Percentiles rank a stretch among this genome's conserved stretches.
phyloP scores from a whole-genome alignment of 768 basidiomycete genomes.

The Podaxis sp. region DNA sequence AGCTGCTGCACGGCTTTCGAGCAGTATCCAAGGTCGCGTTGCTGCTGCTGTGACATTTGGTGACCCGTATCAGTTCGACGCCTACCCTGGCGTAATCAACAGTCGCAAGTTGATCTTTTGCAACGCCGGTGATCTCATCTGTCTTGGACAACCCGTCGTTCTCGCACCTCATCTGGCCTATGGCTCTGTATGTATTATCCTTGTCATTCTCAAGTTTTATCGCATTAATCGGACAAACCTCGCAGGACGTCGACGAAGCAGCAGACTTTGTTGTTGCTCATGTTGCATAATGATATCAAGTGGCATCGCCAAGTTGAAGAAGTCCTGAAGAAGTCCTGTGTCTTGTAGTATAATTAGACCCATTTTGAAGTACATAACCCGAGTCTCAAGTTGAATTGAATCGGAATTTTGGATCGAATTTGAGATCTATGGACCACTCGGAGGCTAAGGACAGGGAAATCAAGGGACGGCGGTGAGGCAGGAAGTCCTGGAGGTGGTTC shows the following conservation, averaged over 20 bases:
- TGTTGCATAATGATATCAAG: not conserved
- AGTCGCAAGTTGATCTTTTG: slow-evolving; percentile 28
- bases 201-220: not conserved
- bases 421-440: not conserved
- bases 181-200: slow-evolving; percentile 17
- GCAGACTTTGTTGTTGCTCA: slow-evolving; percentile 15
- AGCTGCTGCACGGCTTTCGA: slow-evolving; percentile 33
- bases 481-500: not conserved
- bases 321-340: too few species aligned
- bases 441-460: slow-evolving; percentile 6
- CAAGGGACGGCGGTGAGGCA: slow-evolving; percentile 5
- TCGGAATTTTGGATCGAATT: not conserved
- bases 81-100: slow-evolving; percentile 27
- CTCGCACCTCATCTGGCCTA: slow-evolving; percentile 26
- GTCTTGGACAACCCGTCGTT: slow-evolving; percentile 25
- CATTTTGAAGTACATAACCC: too few species aligned
- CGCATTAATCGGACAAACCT: not conserved
- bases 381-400: not conserved
- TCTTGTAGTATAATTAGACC: too few species aligned
- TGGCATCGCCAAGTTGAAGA: too few species aligned
- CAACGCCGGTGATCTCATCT: slow-evolving; percentile 32
- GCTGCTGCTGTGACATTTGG: slow-evolving; percentile 35
- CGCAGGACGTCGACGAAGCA: slow-evolving; percentile 14
- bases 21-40: slow-evolving; percentile 26
- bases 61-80: slow-evolving; percentile 30